Evolutionary conservation across 2,329 filamentous ascomycete genomes (phyloP), one percentile per base, ranked within the genome.

Genomic region (Geosmithia morbida): DNA sequence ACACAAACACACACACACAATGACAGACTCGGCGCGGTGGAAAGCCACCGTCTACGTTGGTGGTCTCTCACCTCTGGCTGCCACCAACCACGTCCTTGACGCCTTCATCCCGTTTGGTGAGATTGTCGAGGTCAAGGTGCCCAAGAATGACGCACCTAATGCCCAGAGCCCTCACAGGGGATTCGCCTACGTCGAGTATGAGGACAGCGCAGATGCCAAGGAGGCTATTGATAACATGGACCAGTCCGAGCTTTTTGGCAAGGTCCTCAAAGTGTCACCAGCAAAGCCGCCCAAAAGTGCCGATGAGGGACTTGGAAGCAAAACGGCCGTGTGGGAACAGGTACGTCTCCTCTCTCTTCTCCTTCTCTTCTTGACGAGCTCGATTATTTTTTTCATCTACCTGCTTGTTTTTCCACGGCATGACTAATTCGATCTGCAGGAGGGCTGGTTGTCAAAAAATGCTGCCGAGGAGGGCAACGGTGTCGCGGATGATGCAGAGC

Each of bases 181-280:
- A 1, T 98, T 97, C 64, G 92, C 89, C 49, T 97, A 98, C 61
- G 86, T 98, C 46, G 92, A 98, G 60, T 98, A 86, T 59, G 88
- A 96, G 57, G 77, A 87, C 49, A 74, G 80, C 13, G 78, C 83
- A 49, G 92, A 98, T 65, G 90, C 89, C 26, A 82, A 82, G 58
- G 90, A 97, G 66, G 92, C 92, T 46, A 95, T 98, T 62, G 88
- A 97, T 72, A 98, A 98, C 61, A 97, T 98, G 90, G 87, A 98
- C 61, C 88, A 95, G 62, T 85, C 89, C 51, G 90, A 97, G 67
- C 77, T 98, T 43, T 97, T 90, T 61, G 94, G 92, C 11, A 79
- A 87, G 50, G 83, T 92, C 14, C 83, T 98, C 62, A 95, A 89
- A 63, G 90, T 97, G 46, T 89, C 87, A 43, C 77, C 84, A 48